Evolutionary conservation across 106 monocot species (phyloP), one percentile per base, ranked within the genome.

Genomic region (Dendrobium nobile): DNA sequence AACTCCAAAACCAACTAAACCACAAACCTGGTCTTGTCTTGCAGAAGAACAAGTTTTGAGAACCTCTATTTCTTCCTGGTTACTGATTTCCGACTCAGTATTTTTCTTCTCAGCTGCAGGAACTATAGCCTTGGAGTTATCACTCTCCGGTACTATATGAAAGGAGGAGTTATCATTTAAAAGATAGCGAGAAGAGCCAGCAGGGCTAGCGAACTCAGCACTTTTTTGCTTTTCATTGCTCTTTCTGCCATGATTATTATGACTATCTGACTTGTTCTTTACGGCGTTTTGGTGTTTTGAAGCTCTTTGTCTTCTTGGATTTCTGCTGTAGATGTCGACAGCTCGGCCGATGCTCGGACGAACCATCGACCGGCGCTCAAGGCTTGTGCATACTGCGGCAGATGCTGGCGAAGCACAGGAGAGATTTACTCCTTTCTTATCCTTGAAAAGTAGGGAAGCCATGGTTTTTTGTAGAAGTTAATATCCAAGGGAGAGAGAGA

Each of bases 401-500:
- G 93, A 86, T 13, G 89, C 88, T 0, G 91, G 91, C 0, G 95
- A 87, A 17, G 85, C 61, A 67, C 96, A 96, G 26, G 96, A 91
- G 82, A 96, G 80, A 81, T 81, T 91, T 5, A 77, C 84, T 48
- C 88, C 82, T 75, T 91, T 95, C 77, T 83, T 86, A 20, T 90
- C 91, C 67, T 85, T 87, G 85, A 93, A 89, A 43, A 91, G 75
- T 79, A 90, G 65, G 70, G 92, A 76, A 82, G 90, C 92, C 92
- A 95, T 92, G 79, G 47, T 16, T 45, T 22, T 51, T 40, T 1
- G 19, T 17, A 2, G 7, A 17, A 9, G 56, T 1, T 77, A 41
- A 18, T 18, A 78, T 78, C 13, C 11, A 64, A 42, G 15, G 1
- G 65, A 16, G 13, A 2, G 70, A 80, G 47, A 44, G 26, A 37